A percentile compares a stretch with the other conserved stretches of the same genome.
Conservation (phyloP, 2,329 filamentous ascomycete species). For the Alternaria consortialis region DNA sequence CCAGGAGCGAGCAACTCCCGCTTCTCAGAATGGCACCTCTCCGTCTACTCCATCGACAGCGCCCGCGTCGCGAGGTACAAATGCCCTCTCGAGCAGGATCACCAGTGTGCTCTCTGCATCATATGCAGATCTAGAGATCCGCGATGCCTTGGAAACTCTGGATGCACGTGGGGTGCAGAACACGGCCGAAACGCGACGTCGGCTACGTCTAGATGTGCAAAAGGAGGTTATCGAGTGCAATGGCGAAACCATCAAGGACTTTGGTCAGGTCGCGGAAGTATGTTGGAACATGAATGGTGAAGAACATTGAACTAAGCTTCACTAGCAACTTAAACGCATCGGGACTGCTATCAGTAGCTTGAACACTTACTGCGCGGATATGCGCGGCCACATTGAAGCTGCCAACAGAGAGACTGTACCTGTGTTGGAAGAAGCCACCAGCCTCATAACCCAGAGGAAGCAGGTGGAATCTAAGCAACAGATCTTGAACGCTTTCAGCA, state of each 20-base stretch:
- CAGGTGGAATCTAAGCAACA: conserved; percentile 82
- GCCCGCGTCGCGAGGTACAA: conserved; percentile 54
- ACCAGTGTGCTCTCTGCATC: conserved; percentile 88
- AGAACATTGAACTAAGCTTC: conserved; percentile 33
- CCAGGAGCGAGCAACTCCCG: conserved; percentile 40
- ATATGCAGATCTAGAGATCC: conserved; percentile 90
- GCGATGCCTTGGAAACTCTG: conserved; percentile 80
- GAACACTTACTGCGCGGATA: conserved; percentile 80
- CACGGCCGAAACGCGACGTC: conserved; percentile 78
- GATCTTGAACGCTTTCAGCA: conserved; percentile 77
- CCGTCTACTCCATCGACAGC: conserved; percentile 37
- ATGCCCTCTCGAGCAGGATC: conserved; percentile 81
- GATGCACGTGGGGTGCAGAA: conserved; percentile 77
- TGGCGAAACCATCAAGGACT: conserved; percentile 86
- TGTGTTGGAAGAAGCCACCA: conserved; percentile 78
- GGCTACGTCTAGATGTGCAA: conserved; percentile 82
- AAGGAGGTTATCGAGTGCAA: conserved; percentile 94
- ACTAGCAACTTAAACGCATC: conserved; percentile 84
- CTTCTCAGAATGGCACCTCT: conserved; percentile 40
- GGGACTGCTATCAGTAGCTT: conserved; percentile 79
- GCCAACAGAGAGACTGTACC: conserved; percentile 78
- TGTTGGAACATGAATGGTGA: background rate
- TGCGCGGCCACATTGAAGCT: conserved; percentile 78
- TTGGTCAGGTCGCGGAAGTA: conserved; percentile 82
- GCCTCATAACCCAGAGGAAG: conserved; percentile 74